Conservation (phyloP, 2,329 filamentous ascomycete species). For the Fusarium penzigii region DNA sequence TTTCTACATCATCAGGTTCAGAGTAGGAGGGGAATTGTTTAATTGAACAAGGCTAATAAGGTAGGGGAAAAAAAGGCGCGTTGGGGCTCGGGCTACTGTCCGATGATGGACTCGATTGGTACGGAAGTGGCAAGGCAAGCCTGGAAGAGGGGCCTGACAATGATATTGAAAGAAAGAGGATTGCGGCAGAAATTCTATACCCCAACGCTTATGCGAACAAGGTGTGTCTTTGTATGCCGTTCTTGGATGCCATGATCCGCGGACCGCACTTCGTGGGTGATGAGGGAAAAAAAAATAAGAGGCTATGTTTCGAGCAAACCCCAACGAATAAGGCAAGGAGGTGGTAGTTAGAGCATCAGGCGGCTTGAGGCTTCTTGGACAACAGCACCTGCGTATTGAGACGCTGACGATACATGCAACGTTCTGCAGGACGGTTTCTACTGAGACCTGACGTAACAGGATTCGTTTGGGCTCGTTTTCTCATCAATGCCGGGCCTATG, state of each 20-base stretch:
- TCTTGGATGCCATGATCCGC: background rate
- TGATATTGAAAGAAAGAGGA: background rate
- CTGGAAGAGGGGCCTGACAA: conserved; percentile 7
- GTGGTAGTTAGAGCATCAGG: background rate
- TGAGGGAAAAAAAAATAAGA: background rate
- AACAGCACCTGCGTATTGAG: background rate
- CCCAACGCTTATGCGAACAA: background rate
- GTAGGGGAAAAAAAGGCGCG: conserved; percentile 14
- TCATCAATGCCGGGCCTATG: background rate
- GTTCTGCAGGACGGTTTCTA: conserved; percentile 1
- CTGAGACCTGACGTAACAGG: background rate
- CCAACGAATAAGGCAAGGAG: background rate
- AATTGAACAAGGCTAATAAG: background rate
- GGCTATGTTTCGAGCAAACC: background rate
- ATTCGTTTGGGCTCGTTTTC: background rate
- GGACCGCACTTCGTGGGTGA: background rate
- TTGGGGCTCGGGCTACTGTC: conserved; percentile 32
- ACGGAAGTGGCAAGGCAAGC: conserved; percentile 29
- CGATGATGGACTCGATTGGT: conserved; percentile 30
- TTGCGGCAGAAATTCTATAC: background rate
- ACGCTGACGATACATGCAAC: background rate
- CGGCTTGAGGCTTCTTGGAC: background rate
- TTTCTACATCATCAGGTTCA: conserved; percentile 20
- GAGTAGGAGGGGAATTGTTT: background rate
- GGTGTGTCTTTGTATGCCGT: too few species aligned